These are phyloP conservation scores for Colletotrichum kahawae DNA, from an alignment of 2,329 filamentous ascomycete species.

Conservation along the genomic window DNA sequence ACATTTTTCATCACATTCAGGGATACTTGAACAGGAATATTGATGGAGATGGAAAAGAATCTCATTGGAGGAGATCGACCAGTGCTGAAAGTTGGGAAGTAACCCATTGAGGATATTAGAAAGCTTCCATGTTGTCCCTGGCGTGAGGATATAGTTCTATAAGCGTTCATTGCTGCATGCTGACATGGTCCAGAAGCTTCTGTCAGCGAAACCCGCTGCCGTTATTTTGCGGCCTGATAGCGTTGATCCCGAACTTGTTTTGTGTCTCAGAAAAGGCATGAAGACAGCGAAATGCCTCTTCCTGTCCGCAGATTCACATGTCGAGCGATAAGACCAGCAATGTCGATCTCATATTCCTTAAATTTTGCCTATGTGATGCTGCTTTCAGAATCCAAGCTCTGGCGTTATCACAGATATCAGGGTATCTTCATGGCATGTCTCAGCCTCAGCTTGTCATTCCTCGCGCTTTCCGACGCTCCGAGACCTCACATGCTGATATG, in stretches of 20 bases:
- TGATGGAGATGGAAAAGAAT: fast-evolving
- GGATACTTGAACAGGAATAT: fast-evolving
- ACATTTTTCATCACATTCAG: neutral
- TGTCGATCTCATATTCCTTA: neutral
- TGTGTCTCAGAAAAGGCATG: neutral
- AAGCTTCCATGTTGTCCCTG: fast-evolving
- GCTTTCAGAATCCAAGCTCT: neutral
- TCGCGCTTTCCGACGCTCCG: neutral
- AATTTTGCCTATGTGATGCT: fast-evolving
- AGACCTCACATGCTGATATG: neutral
- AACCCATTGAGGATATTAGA: fast-evolving
- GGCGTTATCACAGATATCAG: neutral
- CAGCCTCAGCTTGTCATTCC: neutral
- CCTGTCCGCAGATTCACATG: neutral
- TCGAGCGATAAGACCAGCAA: fast-evolving
- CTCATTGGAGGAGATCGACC: neutral
- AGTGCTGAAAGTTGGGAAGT: neutral
- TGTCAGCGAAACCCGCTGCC: neutral
- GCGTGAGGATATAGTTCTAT: neutral
- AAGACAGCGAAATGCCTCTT: fast-evolving
- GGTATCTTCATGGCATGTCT: fast-evolving
- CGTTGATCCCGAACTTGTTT: fast-evolving
- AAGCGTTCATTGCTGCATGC: neutral
- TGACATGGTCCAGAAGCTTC: neutral
- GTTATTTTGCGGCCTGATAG: neutral